phyloP scores from a whole-genome alignment of 805 yeast genomes.

The Hanseniaspora occidentalis region DNA sequence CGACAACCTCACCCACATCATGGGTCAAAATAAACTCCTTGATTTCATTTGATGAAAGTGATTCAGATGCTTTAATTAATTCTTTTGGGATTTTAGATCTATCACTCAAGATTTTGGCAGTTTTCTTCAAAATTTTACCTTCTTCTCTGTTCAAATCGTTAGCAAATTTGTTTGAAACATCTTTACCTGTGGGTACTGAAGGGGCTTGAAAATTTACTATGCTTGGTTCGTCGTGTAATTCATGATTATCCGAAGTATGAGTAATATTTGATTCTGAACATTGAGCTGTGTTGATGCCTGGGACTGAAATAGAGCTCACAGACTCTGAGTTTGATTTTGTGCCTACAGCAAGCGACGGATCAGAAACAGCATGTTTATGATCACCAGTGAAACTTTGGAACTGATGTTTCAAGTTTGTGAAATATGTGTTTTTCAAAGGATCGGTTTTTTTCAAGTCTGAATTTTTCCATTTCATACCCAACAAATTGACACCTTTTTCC shows the following conservation, averaged over 20 bases:
- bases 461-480: conserved; percentile 17
- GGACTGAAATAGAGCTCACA: no score
- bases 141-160: conserved; percentile 13
- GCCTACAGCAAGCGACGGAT: no score
- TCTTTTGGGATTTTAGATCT: conserved; percentile 4
- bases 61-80: conserved; percentile 19
- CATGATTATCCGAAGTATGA: no score
- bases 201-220: background rate
- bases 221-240: no score
- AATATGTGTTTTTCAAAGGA: background rate
- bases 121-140: conserved; percentile 16
- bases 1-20: conserved; percentile 27
- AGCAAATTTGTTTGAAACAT: no score
- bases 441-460: conserved; percentile 4
- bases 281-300: no score
- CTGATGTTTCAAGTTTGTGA: conserved; percentile 5
- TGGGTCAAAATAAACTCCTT: conserved; percentile 27
- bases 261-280: no score
- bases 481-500: conserved; percentile 34
- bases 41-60: conserved; percentile 26
- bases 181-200: no score
- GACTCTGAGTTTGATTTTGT: no score
- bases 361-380: no score
- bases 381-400: conserved; percentile 3
- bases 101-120: conserved; percentile 10